These are phyloP conservation scores for Penicillium sp. DNA, from an alignment of 2,329 filamentous ascomycete species.

Conservation along the genomic window DNA sequence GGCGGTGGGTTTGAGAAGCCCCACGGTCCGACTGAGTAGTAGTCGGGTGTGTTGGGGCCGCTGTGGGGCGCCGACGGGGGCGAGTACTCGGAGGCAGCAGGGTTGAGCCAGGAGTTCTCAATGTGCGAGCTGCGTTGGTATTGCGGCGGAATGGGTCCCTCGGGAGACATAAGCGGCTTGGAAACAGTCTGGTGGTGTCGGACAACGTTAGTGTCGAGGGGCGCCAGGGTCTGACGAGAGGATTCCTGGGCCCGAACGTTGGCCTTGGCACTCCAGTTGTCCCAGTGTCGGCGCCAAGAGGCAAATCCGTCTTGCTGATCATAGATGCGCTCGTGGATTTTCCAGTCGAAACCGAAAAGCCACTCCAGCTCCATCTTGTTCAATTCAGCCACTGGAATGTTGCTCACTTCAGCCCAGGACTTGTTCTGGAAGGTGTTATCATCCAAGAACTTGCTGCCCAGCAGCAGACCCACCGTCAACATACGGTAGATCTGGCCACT, in stretches of 20 bases:
- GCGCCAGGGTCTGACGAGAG: conserved; percentile 55
- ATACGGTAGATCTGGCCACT: conserved; percentile 81
- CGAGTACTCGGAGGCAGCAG: conserved; percentile 53
- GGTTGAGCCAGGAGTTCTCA: conserved; percentile 56
- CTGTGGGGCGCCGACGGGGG: conserved; percentile 53
- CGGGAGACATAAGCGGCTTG: conserved; percentile 53
- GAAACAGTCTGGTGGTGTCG: conserved; percentile 51
- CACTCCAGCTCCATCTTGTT: conserved; percentile 87
- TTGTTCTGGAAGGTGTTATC: conserved; percentile 98
- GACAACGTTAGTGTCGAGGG: conserved; percentile 66
- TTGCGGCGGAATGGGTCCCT: conserved; percentile 53
- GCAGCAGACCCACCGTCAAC: conserved; percentile 78
- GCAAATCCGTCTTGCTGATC: conserved; percentile 69
- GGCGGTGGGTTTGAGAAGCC: conserved; percentile 46
- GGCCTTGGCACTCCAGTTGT: conserved; percentile 60
- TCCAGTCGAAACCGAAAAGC: conserved; percentile 80
- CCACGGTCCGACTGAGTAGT: conserved; percentile 49
- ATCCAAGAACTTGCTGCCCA: conserved; percentile 94
- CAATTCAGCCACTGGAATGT: conserved; percentile 79
- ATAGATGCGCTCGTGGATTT: conserved; percentile 82
- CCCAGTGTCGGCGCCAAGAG: conserved; percentile 68
- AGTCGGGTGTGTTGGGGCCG: conserved; percentile 51
- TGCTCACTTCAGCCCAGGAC: conserved; percentile 94
- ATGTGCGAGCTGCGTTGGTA: conserved; percentile 49
- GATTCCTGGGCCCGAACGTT: conserved; percentile 50